Conservation (phyloP, 2,329 filamentous ascomycete species). For the Huntiella decipiens region DNA sequence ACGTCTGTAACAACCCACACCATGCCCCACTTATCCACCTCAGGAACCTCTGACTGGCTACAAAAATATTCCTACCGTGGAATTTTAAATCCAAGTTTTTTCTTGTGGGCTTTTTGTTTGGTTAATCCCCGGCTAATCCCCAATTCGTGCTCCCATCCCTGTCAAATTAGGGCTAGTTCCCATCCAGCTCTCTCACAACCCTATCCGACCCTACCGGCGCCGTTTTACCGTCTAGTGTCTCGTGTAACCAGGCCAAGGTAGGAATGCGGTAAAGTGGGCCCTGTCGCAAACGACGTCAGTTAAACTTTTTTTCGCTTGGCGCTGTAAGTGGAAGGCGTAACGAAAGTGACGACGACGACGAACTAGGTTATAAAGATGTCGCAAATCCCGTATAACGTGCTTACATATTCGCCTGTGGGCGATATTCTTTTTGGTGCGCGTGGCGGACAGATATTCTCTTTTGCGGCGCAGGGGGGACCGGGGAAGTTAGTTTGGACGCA, state of each 20-base stretch:
- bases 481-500: constrained; percentile 44
- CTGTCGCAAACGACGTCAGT: background rate
- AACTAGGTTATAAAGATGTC: constrained; percentile 14
- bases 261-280: background rate
- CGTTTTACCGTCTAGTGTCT: too few relatives aligned
- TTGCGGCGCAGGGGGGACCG: constrained; percentile 37
- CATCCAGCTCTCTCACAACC: too few relatives aligned
- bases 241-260: too few relatives aligned
- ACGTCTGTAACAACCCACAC: too few relatives aligned
- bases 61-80: too few relatives aligned
- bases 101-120: constrained; percentile 6
- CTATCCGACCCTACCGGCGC: too few relatives aligned
- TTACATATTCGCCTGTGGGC: constrained; percentile 31
- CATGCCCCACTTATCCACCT: too few relatives aligned
- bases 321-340: background rate
- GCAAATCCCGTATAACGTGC: constrained; percentile 44
- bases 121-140: constrained; percentile 3
- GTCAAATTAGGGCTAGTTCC: constrained; percentile 18
- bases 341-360: too few relatives aligned
- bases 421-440: constrained; percentile 52
- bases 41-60: too few relatives aligned
- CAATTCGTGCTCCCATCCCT: background rate
- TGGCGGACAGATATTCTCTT: constrained; percentile 51
- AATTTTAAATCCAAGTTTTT: background rate
- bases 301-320: background rate